phyloP scores from a whole-genome alignment of 2,329 filamentous ascomycete genomes.

The Paecilomyces sp. region DNA sequence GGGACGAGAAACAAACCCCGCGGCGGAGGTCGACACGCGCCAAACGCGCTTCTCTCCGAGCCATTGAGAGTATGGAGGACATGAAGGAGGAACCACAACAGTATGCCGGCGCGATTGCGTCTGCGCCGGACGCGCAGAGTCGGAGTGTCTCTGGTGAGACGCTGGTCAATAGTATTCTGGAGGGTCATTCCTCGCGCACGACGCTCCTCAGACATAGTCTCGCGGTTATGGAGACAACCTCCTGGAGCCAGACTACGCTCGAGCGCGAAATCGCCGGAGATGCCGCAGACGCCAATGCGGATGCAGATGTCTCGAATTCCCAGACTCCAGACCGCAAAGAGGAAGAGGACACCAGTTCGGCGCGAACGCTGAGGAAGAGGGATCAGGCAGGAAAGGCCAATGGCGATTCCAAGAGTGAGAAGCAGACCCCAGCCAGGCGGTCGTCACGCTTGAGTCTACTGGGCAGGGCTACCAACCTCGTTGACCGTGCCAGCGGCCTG shows the following conservation, averaged over 20 bases:
- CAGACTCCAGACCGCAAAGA: conserved; percentile 1
- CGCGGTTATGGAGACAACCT: conserved; percentile 30
- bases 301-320: neutral
- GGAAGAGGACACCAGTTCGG: neutral
- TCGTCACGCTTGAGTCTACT: conserved; percentile 39
- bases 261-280: conserved; percentile 28
- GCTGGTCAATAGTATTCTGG: conserved; percentile 34
- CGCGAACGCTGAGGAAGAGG: conserved; percentile 12
- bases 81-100: conserved; percentile 13
- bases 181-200: conserved; percentile 26
- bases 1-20: conserved; percentile 21
- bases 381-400: conserved; percentile 14
- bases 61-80: conserved; percentile 20
- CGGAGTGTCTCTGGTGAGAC: conserved; percentile 20
- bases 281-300: conserved; percentile 8
- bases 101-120: conserved; percentile 8
- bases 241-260: conserved; percentile 25
- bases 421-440: conserved; percentile 24
- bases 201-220: conserved; percentile 34
- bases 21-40: conserved; percentile 32
- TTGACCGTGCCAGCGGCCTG: conserved; percentile 43
- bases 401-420: conserved; percentile 16
- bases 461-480: conserved; percentile 37
- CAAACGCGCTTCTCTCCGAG: conserved; percentile 31
- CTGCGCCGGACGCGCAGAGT: conserved; percentile 19